A percentile compares a stretch with the other conserved stretches of the same genome.
Conservation (phyloP, 495 filamentous ascomycete species). For the Tetracladium setigerum region DNA sequence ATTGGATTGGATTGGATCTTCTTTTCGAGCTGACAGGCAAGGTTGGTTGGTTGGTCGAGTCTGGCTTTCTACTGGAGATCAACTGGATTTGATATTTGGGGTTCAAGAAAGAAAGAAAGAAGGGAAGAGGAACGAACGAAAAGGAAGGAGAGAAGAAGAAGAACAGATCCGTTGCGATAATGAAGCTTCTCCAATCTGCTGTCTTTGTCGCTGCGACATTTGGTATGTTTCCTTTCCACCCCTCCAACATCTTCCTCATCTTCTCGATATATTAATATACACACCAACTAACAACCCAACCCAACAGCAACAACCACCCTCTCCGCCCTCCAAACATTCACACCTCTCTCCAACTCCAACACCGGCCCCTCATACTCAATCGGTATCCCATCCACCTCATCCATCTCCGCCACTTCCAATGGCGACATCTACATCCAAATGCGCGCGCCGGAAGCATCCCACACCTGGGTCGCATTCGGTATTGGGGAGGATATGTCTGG, state of each 20-base stretch:
- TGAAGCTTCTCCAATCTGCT: neutral
- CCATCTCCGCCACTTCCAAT: slow-evolving; percentile 9
- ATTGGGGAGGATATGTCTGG: slow-evolving; percentile 55
- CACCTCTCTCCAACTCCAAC: too few relatives aligned
- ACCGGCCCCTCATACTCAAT: slow-evolving; percentile 11
- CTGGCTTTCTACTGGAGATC: too few relatives aligned
- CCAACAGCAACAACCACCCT: neutral
- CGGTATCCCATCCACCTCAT: slow-evolving; percentile 12
- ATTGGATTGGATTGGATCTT: too few relatives aligned
- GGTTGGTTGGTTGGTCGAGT: too few relatives aligned
- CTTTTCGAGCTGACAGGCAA: too few relatives aligned
- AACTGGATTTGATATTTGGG: too few relatives aligned
- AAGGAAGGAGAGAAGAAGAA: too few relatives aligned
- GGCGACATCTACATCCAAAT: slow-evolving; percentile 62
- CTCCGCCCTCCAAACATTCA: slow-evolving; percentile 10
- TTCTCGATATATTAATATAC: neutral
- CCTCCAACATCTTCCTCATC: too few relatives aligned
- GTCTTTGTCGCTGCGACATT: neutral
- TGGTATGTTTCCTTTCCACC: neutral
- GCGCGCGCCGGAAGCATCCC: slow-evolving; percentile 44
- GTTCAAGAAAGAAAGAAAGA: too few relatives aligned
- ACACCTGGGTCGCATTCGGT: slow-evolving; percentile 60
- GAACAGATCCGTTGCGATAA: too few relatives aligned
- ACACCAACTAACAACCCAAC: neutral
- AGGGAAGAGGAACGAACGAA: too few relatives aligned